Evolutionary conservation across 2,329 filamentous ascomycete species (phyloP), one percentile per base, ranked within the genome.

Genomic region (Epicoccum nigrum): DNA sequence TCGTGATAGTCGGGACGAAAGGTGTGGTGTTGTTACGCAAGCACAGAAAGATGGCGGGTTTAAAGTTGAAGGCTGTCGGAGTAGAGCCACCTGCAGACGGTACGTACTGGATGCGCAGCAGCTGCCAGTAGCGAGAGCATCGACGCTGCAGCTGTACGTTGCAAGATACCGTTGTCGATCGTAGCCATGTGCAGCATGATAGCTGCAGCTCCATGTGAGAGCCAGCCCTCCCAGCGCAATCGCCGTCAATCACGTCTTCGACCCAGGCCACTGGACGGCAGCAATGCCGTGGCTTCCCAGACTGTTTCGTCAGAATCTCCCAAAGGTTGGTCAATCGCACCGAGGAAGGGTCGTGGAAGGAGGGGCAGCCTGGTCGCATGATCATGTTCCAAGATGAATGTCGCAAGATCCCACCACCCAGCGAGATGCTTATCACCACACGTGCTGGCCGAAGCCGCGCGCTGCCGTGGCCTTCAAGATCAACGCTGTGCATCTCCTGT

Each of bases 311-410:
- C 15, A 35, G 49, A 45, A 49, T 63, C 62, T 60, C 60, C 13
- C 35, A 52, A 45, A 54, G 55, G 55, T 57, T 59, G 58, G 50
- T 54, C 56, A 48, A 60, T 56, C 48, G 42, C 19, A 38, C 45
- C 39, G 38, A 48, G 28, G 55, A 57, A 51, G 50, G 52, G 56
- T 50, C 45, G 49, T 15, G 32, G 39, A 56, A 58, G 53, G 61
- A 64, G 62, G 61, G 62, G 62, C 61, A 59, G 40, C 30, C 33
- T 46, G 63, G 59, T 68, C 65, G 65, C 63, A 60, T 56, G 64
- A 64, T 60, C 64, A 46, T 44, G 34, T 49, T 47, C 54, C 57
- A 53, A 47, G 45, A 51, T 39, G 34, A 9, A 48, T 45, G 23
- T 47, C 31, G 51, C 43, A 45, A 45, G 33, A 54, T 44, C 45